Conservation (phyloP, 225 moss, liverwort and hornwort genomes). For the Sphagnum tenellum region DNA sequence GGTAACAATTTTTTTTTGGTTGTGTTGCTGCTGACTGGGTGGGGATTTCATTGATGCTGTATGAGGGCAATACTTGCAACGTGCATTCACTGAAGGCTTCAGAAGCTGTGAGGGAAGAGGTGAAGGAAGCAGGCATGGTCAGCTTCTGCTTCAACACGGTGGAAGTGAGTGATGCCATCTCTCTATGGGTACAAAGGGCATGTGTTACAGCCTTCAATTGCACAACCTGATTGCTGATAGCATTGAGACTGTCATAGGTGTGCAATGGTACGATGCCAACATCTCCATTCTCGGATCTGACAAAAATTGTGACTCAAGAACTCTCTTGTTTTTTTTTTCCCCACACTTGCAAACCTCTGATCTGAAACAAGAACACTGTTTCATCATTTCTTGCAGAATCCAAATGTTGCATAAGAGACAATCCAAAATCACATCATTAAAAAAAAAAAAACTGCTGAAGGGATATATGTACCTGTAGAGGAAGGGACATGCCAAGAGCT, state of each 20-base stretch:
- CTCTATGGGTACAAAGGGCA: conserved; percentile 88
- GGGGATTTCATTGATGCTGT: conserved; percentile 94
- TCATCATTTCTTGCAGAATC: too few species aligned
- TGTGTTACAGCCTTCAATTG: conserved; percentile 87
- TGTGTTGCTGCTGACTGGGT: conserved; percentile 7
- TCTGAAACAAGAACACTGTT: too few species aligned
- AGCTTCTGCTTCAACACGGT: conserved; percentile 86
- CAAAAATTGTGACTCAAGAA: conserved; percentile 48
- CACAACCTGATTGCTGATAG: conserved; percentile 83
- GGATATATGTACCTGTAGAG: conserved; percentile 39
- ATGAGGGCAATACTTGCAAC: conserved; percentile 92
- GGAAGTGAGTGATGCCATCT: conserved; percentile 83
- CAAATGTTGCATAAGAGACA: too few species aligned
- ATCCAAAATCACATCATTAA: too few species aligned
- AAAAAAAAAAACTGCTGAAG: too few species aligned
- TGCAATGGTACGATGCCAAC: conserved; percentile 98
- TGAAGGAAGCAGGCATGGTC: conserved; percentile 71
- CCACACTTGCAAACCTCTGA: too few species aligned
- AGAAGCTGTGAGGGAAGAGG: conserved; percentile 80
- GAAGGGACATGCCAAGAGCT: conserved; percentile 89
- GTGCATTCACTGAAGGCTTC: conserved; percentile 80
- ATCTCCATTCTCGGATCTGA: conserved; percentile 96
- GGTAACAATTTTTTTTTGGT: too few species aligned
- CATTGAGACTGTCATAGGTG: conserved; percentile 94
- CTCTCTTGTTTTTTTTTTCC: too few species aligned